Conservation (phyloP, 306 rosid genomes). For the Quillaja saponaria region DNA sequence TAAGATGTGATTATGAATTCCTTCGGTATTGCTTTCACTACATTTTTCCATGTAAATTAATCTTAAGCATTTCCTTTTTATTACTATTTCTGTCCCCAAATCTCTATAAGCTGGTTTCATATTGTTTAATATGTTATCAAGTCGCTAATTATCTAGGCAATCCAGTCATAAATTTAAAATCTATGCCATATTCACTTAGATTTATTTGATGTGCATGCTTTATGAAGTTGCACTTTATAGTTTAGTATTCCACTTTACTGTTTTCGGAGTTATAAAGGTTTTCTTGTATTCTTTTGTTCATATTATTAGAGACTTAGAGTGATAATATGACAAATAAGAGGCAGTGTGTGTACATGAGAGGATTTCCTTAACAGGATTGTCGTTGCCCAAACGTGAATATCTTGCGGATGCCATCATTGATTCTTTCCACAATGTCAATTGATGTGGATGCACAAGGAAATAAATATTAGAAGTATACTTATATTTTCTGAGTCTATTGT, state of each 20-base stretch:
- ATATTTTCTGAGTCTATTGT: conserved; percentile 38
- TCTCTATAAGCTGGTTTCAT: no score
- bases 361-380: conserved; percentile 91
- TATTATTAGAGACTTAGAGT: no score
- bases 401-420: conserved; percentile 95
- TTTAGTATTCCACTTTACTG: no score
- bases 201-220: no score
- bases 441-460: conserved; percentile 33
- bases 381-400: conserved; percentile 83
- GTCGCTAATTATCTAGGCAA: no score
- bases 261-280: no score
- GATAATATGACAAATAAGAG: conserved; percentile 93
- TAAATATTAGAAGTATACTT: conserved; percentile 24
- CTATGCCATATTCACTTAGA: no score
- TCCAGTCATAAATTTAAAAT: no score
- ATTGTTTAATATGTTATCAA: no score
- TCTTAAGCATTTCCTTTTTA: background rate
- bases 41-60: background rate
- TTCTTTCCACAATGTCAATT: conserved; percentile 80
- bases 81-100: background rate
- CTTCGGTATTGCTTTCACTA: background rate
- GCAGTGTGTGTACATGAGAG: conserved; percentile 98
- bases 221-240: no score
- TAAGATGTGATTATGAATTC: background rate
- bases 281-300: conserved; percentile 25